Base-by-base conservation (phyloP, 768 basidiomycete genomes). In the Mycena leptocephala region DNA sequence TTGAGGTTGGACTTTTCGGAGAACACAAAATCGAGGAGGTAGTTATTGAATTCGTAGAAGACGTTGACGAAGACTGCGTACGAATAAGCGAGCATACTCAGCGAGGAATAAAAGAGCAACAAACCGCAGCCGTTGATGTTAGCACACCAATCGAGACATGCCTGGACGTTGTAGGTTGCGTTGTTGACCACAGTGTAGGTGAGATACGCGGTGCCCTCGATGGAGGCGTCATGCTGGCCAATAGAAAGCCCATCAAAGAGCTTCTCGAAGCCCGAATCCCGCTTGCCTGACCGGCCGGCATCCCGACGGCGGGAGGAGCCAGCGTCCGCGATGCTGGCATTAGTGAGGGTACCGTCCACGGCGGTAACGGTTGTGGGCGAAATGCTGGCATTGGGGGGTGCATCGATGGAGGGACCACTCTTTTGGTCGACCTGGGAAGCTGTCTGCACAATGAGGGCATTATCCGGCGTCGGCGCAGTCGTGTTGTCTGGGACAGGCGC, bases 1-100 rank as follows among this genome's bases (percentile, higher is more conserved):
- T 89, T 89, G 78, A 89, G 82, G 75, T 89, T 88, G 0, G 89
- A 90, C 2, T 83, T 71, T 69, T 85, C 83, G 43, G 70, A 74
- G 70, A 83, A 84, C n/a, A 86, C 83, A 70, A 82, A 85, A 62
- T 88, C 88, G 24, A 87, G 81, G 6, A 85, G 81, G 16, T 81
- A 76, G 72, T 89, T 89, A 80, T 89, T 89, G 82, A 80, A 85
- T 69, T 90, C 89, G 79, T 90, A 89, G 70, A 85, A 90, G 28
- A 90, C 63, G 77, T 90, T 90, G 13, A 84, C 89, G 74, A 89
- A 89, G 6, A 88, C 89, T 37, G 58, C 55, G 59, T 51, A n/a
- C 48, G 48, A 51, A 51, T 51, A 24, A 51, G 48, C 48, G 48
- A 51, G 22, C 22, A 24, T 51, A 24, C 24, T 51, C 48, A 51